phyloP scores from a whole-genome alignment of 1,284 basidiomycete genomes.

The Paramarasmius palmivorus region DNA sequence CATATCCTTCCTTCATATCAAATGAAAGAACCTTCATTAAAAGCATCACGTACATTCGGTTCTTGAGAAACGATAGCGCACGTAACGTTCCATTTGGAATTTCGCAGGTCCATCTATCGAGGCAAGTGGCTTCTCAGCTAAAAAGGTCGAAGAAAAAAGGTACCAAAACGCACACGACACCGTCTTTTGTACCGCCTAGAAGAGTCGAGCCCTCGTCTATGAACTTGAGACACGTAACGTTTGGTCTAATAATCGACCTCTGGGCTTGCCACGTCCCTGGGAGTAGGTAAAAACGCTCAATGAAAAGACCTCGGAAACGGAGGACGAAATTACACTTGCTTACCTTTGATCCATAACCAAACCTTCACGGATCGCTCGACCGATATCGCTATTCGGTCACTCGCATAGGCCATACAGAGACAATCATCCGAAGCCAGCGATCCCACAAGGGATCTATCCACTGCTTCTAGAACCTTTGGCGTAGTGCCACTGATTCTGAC shows the following conservation, averaged over 20 bases:
- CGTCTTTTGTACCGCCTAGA: slow-evolving; percentile 67
- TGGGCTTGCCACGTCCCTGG: slow-evolving; percentile 60
- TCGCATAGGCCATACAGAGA: slow-evolving; percentile 53
- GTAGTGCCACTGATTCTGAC: slow-evolving; percentile 57
- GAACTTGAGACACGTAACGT: slow-evolving; percentile 62
- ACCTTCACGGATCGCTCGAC: slow-evolving; percentile 58
- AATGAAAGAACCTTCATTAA: neutral
- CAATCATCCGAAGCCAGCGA: slow-evolving; percentile 34
- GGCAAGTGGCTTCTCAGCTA: slow-evolving; percentile 16
- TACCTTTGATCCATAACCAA: slow-evolving; percentile 64
- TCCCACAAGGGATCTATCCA: slow-evolving; percentile 30
- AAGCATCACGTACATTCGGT: slow-evolving; percentile 49
- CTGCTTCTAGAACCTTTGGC: slow-evolving; percentile 36
- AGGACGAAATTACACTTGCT: slow-evolving; percentile 5
- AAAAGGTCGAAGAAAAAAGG: slow-evolving; percentile 1
- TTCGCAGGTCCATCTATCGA: slow-evolving; percentile 58
- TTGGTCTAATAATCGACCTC: slow-evolving; percentile 57
- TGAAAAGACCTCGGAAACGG: neutral
- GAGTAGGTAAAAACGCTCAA: neutral
- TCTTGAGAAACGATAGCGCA: slow-evolving; percentile 54
- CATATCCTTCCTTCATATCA: neutral
- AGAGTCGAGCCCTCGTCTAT: slow-evolving; percentile 59
- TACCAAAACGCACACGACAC: slow-evolving; percentile 53
- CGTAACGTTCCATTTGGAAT: slow-evolving; percentile 63
- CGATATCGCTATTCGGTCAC: slow-evolving; percentile 61